Evolutionary conservation across 106 monocot genomes (phyloP), one percentile per base, ranked within the genome.

Genomic region (Phalaenopsis equestris): DNA sequence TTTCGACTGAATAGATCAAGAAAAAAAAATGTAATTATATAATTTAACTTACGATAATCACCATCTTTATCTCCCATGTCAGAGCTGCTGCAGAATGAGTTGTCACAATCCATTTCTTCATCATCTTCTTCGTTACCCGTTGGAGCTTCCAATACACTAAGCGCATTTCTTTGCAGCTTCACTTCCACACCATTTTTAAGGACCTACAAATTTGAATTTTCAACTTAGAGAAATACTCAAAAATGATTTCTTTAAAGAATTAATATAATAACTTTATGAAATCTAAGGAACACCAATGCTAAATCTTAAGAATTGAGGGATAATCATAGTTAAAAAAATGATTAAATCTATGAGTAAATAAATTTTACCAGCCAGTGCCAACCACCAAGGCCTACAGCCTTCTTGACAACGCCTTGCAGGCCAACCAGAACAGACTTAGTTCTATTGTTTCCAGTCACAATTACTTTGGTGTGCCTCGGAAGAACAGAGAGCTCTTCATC

Each of bases 121-220:
- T 89, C 89, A 7, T 91, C 95, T 79, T 94, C 94, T 37, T 95
- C 95, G 24, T 96, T 88, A 24, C 92, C 95, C 9, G 89, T 87
- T 39, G 95, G 95, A 80, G 90, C 76, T 84, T 95, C 95, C 68
- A 95, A 81, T 10, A 93, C 95, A 61, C 90, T 95, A 80, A 95
- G 80, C 56, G 95, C 95, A 85, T 93, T 95, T 77, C 95, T 92
- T 74, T 95, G 95, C 57, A 95, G 79, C 79, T 95, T 95, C 83
- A 95, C 95, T 84, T 95, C 95, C 76, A 90, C 92, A 41, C 95
- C 95, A 90, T 95, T 95, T 79, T 95, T 95, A n/a, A 95, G 89
- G 52, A 95, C 95, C 95, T 95, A 11, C 52, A 10, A 52, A 52
- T 52, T 12, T 12, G 1, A 12, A 52, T 52, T 52, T 52, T 52